A percentile compares a stretch with the other conserved stretches of the same genome.
Evolutionary conservation across 192 early-diverging fungal species (phyloP).

Genomic region (Coemansia sp.): DNA sequence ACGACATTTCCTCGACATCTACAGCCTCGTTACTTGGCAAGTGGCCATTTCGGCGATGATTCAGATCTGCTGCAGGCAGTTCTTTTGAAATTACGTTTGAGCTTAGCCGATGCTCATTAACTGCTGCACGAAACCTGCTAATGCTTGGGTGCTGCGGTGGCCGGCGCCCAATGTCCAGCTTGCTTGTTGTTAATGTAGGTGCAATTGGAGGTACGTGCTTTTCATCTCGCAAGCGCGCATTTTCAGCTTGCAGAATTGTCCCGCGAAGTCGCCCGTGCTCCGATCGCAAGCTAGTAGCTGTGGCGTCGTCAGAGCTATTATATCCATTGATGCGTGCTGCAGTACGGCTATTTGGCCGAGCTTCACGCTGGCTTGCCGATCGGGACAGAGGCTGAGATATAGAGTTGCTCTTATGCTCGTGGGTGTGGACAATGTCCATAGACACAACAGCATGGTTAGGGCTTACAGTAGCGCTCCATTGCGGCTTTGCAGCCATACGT

Average conservation of each 20-base stretch:
- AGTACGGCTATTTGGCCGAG: neutral
- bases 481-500: conserved; percentile 17
- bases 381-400: conserved; percentile 9
- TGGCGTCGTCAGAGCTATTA: conserved; percentile 13
- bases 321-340: conserved; percentile 1
- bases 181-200: neutral
- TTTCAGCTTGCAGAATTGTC: neutral
- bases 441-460: conserved; percentile 15
- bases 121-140: conserved; percentile 22
- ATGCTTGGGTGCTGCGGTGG: conserved; percentile 47
- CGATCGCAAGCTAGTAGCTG: neutral
- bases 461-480: conserved; percentile 24
- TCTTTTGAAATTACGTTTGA: neutral
- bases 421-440: conserved; percentile 19
- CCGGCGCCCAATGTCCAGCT: conserved; percentile 6
- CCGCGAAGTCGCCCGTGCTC: conserved; percentile 15
- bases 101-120: conserved; percentile 17
- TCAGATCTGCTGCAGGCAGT: neutral
- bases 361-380: conserved; percentile 10
- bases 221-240: neutral
- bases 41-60: neutral
- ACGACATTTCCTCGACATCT: conserved; percentile 24
- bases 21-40: neutral
- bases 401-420: neutral
- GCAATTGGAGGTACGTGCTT: neutral